Percentiles rank a stretch among this genome's conserved stretches.
Conservation (phyloP, 345 rosid species). For the Turnera subulata region DNA sequence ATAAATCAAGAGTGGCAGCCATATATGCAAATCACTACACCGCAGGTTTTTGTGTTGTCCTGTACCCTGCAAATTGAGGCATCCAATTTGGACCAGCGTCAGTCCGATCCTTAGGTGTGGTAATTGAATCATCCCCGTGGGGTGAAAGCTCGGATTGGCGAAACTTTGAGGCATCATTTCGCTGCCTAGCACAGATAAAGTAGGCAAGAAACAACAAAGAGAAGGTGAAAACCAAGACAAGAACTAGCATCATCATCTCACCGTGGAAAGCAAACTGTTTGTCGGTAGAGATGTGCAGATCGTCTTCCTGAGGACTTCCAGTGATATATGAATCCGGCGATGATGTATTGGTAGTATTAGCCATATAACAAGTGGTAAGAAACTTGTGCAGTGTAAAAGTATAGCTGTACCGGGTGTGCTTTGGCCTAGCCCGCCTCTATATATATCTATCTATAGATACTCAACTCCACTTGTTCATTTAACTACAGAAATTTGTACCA, state of each 20-base stretch:
- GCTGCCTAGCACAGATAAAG: conserved; percentile 16
- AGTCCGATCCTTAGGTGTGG: conserved; percentile 1
- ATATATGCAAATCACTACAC: background rate
- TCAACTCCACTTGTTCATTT: too few species aligned
- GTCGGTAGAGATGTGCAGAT: conserved; percentile 31
- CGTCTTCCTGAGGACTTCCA: conserved; percentile 10
- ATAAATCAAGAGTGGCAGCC: background rate
- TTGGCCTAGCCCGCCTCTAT: too few species aligned
- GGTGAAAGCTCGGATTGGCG: conserved; percentile 3
- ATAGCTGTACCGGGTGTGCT: too few species aligned
- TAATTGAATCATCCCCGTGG: background rate
- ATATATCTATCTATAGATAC: too few species aligned
- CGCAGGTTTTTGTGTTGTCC: background rate
- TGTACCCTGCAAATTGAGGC: background rate
- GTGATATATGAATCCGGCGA: background rate
- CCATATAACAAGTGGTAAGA: background rate
- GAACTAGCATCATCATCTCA: conserved; percentile 40
- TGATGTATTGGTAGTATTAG: background rate
- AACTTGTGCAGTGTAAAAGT: too few species aligned
- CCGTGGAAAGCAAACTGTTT: conserved; percentile 45
- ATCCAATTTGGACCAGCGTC: background rate
- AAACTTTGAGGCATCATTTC: background rate
- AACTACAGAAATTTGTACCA: too few species aligned
- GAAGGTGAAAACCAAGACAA: conserved; percentile 29
- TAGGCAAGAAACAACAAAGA: conserved; percentile 24